Conservation (phyloP, 495 filamentous ascomycete species). For the Penicillium pulvis region DNA sequence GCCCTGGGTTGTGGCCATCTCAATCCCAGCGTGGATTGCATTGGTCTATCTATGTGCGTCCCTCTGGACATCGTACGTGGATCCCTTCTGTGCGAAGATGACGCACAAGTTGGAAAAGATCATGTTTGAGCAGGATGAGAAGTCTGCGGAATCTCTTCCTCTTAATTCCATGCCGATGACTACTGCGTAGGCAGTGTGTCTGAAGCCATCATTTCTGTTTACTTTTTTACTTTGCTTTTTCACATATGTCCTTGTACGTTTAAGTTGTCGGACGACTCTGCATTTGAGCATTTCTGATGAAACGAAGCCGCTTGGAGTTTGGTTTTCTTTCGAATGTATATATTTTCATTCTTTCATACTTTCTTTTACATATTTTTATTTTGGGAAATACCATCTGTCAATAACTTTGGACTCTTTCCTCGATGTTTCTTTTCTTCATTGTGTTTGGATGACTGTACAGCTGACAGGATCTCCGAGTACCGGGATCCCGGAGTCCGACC, state of each 20-base stretch:
- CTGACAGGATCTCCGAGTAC: no score
- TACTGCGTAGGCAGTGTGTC: slow-evolving; percentile 1
- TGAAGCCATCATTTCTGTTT: background rate
- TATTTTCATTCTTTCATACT: slow-evolving; percentile 4
- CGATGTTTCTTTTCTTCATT: background rate
- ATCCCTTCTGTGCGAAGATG: slow-evolving; percentile 64
- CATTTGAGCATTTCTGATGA: slow-evolving; percentile 13
- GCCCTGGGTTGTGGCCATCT: slow-evolving; percentile 47
- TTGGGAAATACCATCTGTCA: slow-evolving; percentile 1
- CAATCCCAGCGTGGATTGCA: slow-evolving; percentile 57
- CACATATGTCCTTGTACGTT: background rate
- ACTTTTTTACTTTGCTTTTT: background rate
- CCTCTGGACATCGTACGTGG: slow-evolving; percentile 66
- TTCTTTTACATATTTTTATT: slow-evolving; percentile 2
- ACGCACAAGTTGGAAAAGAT: slow-evolving; percentile 58
- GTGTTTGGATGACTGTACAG: no score
- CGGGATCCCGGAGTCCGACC: background rate
- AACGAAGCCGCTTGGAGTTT: slow-evolving; percentile 6
- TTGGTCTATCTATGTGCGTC: slow-evolving; percentile 57
- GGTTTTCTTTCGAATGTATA: slow-evolving; percentile 10
- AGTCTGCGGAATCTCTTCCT: slow-evolving; percentile 43
- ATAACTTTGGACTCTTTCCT: background rate
- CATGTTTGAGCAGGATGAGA: slow-evolving; percentile 56
- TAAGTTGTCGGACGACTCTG: background rate
- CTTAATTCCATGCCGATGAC: slow-evolving; percentile 36